Percentiles rank a stretch among this genome's conserved stretches.
Conservation (phyloP, 805 yeast species). For the Yarrowia divulgata region DNA sequence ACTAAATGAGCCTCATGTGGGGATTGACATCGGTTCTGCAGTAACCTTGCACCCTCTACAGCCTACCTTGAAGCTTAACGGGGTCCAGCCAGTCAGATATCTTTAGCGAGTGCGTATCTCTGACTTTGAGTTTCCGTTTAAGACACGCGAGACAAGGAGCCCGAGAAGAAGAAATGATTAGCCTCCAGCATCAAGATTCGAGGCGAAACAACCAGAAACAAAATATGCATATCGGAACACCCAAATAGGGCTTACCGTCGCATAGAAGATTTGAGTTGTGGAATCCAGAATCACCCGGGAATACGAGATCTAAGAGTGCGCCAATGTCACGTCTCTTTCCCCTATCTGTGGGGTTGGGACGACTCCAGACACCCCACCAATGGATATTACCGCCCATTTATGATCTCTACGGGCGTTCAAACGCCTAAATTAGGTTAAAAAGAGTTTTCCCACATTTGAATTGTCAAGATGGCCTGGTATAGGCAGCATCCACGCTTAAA, state of each 20-base stretch:
- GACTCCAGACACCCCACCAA: too few species aligned
- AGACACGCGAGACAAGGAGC: background rate
- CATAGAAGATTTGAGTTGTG: constrained; percentile 13
- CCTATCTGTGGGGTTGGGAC: too few species aligned
- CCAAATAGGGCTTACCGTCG: constrained; percentile 29
- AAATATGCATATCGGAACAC: constrained; percentile 23
- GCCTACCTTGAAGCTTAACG: constrained; percentile 8
- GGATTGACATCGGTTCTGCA: constrained; percentile 34
- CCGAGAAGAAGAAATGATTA: background rate
- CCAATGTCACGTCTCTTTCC: too few species aligned
- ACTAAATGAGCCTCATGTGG: constrained; percentile 22
- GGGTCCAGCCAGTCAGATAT: constrained; percentile 5
- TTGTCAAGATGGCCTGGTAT: background rate
- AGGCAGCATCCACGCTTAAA: constrained; percentile 10
- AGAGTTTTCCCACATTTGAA: background rate
- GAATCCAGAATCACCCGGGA: constrained; percentile 11
- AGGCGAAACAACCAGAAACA: constrained; percentile 30
- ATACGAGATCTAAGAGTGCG: constrained; percentile 8
- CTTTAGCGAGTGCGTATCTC: background rate
- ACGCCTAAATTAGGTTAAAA: constrained; percentile 4
- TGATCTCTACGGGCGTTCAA: background rate
- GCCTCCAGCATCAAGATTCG: constrained; percentile 21
- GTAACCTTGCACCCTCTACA: constrained; percentile 18
- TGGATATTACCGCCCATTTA: too few species aligned
- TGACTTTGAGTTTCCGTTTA: background rate